Conservation (phyloP, 2,329 filamentous ascomycete species). For the Paraphoma chrysanthemicola region DNA sequence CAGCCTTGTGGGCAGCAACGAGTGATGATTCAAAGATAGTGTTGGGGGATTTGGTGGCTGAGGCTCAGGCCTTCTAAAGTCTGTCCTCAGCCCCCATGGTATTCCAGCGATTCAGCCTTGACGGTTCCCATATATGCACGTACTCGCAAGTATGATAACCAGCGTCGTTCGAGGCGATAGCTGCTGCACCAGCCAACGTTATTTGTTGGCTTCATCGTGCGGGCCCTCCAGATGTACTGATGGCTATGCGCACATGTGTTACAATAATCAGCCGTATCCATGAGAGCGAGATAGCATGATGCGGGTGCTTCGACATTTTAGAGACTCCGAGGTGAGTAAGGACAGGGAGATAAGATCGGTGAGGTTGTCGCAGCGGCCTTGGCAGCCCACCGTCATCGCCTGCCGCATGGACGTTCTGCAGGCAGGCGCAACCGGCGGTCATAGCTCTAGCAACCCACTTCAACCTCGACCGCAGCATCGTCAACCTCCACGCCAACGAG, state of each 20-base stretch:
- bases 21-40: neutral
- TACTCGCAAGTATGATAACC: no score
- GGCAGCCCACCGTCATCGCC: neutral
- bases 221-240: no score
- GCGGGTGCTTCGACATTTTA: neutral
- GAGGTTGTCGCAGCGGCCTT: neutral
- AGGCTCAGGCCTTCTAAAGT: neutral
- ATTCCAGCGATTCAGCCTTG: neutral
- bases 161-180: no score
- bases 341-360: neutral
- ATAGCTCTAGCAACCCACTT: constrained; percentile 20
- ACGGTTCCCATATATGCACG: no score
- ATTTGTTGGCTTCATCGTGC: no score
- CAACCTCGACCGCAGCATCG: constrained; percentile 25
- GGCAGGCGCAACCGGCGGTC: neutral
- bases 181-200: no score
- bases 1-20: neutral
- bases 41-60: neutral
- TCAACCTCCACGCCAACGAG: constrained; percentile 10
- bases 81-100: neutral
- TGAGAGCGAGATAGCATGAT: neutral
- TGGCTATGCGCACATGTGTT: no score
- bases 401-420: neutral
- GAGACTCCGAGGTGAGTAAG: no score
- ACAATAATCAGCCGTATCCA: no score